phyloP scores from a whole-genome alignment of 2,329 filamentous ascomycete genomes.

The Colletotrichum phormii region DNA sequence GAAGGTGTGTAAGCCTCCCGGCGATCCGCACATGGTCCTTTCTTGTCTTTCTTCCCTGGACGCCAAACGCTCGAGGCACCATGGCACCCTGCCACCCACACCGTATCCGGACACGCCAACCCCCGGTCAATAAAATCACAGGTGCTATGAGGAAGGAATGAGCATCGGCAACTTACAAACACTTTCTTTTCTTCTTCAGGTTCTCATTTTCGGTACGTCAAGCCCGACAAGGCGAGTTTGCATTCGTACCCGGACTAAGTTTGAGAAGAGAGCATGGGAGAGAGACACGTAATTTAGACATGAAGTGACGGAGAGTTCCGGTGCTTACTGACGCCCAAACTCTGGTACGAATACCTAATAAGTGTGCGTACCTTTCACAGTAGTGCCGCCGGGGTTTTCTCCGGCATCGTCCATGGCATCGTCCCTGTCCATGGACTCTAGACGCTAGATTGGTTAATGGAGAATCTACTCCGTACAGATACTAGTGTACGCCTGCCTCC shows the following conservation, averaged over 20 bases:
- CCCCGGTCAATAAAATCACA: background rate
- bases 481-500: background rate
- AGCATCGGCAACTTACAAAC: background rate
- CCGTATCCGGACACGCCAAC: too few relatives aligned
- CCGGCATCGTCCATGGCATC: too few relatives aligned
- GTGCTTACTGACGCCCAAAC: background rate
- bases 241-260: background rate
- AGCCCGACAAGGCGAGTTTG: background rate
- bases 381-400: too few relatives aligned
- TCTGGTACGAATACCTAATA: too few relatives aligned
- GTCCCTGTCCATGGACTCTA: too few relatives aligned
- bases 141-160: background rate
- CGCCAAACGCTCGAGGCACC: background rate
- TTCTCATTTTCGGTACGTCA: background rate
- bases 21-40: slow-evolving; percentile 20
- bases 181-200: background rate
- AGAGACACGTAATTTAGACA: background rate
- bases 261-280: background rate
- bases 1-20: slow-evolving; percentile 22
- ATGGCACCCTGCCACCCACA: too few relatives aligned
- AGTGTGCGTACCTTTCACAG: too few relatives aligned
- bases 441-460: background rate
- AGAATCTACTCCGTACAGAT: background rate
- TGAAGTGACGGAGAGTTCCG: background rate
- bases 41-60: background rate